phyloP scores from a whole-genome alignment of 2,329 filamentous ascomycete species.

The Penicillium sp. region DNA sequence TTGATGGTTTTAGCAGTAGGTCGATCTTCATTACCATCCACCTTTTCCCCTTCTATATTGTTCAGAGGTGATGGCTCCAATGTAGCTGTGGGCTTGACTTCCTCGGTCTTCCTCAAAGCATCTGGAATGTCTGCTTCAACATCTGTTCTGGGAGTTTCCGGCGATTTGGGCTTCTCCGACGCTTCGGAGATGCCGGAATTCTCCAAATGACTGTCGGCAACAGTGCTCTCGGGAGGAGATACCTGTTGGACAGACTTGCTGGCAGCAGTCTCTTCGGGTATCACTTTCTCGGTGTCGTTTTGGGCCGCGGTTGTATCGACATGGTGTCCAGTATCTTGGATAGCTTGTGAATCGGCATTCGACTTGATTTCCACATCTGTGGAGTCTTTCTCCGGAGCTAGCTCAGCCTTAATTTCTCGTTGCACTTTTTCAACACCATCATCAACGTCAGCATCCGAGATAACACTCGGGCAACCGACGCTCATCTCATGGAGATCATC shows the following conservation, averaged over 20 bases:
- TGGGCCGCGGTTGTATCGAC: background rate
- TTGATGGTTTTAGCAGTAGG: background rate
- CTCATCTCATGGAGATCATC: constrained; percentile 25
- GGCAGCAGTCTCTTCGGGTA: background rate
- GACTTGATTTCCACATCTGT: background rate
- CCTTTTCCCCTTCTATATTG: background rate
- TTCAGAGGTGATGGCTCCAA: background rate
- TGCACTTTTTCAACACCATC: background rate
- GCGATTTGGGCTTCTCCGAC: background rate
- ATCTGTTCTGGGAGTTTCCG: background rate
- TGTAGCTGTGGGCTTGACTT: background rate
- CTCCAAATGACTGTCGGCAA: background rate
- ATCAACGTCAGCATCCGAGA: constrained; percentile 5
- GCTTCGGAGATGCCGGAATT: background rate
- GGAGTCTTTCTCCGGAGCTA: background rate
- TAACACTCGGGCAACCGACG: constrained; percentile 19
- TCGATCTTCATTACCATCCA: background rate
- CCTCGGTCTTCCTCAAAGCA: background rate
- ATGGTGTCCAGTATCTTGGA: background rate
- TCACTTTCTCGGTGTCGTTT: background rate
- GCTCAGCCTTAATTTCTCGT: background rate
- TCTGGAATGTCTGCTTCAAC: background rate
- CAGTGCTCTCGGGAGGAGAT: background rate
- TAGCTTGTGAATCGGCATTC: background rate
- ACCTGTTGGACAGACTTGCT: background rate